Conservation (phyloP, 1,284 basidiomycete genomes). For the Apiotrichum mycotoxinovorans region DNA sequence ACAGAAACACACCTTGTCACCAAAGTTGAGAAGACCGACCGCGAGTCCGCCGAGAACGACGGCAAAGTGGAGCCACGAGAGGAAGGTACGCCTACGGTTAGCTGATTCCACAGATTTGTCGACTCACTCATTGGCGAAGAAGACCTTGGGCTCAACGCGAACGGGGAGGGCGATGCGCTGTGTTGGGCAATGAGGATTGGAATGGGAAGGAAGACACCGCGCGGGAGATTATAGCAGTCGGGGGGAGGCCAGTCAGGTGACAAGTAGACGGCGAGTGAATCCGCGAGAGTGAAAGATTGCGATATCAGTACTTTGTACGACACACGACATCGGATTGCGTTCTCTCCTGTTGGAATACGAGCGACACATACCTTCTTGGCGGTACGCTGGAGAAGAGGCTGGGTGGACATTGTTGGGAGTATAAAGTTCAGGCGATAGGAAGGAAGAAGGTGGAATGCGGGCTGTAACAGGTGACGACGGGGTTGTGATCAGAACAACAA, state of each 20-base stretch:
- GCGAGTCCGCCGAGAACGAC: slow-evolving; percentile 88
- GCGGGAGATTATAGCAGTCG: neutral
- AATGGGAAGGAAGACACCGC: neutral
- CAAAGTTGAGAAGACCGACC: slow-evolving; percentile 96
- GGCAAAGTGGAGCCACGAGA: slow-evolving; percentile 94
- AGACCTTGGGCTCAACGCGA: slow-evolving; percentile 82
- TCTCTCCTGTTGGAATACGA: no score
- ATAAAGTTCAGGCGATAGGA: neutral
- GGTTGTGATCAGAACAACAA: no score
- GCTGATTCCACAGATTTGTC: neutral
- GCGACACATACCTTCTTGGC: slow-evolving; percentile 64
- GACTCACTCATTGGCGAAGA: slow-evolving; percentile 84
- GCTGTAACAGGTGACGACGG: no score
- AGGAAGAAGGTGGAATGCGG: neutral
- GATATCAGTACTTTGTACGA: no score
- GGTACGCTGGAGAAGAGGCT: slow-evolving; percentile 94
- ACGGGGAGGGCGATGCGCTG: slow-evolving; percentile 87
- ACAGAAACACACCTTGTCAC: slow-evolving; percentile 67
- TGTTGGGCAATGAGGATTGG: neutral
- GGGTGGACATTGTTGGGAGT: slow-evolving; percentile 74
- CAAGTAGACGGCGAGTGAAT: no score
- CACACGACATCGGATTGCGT: no score
- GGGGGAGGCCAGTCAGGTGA: neutral
- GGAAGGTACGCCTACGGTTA: slow-evolving; percentile 62
- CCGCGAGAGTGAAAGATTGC: no score